Conservation (phyloP, 208 protist genomes). For the Trypanosoma congolense region DNA sequence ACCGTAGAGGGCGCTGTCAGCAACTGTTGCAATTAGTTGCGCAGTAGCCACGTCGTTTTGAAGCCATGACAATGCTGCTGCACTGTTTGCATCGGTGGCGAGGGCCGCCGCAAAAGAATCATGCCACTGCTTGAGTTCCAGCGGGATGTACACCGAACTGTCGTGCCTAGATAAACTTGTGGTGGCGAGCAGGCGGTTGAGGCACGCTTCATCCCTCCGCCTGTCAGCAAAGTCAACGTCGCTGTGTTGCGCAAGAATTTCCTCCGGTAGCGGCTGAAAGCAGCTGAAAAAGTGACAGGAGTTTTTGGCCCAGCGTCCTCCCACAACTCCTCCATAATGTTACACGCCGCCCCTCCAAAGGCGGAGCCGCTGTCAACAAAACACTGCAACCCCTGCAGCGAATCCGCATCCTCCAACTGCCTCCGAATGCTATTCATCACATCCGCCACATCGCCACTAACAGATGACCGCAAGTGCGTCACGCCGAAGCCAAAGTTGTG, state of each 20-base stretch:
- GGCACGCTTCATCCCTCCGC: constrained; percentile 41
- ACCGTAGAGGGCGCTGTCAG: constrained; percentile 72
- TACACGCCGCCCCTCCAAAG: constrained; percentile 66
- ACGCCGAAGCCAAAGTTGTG: constrained; percentile 79
- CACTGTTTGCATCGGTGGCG: neutral
- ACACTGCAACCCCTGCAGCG: constrained; percentile 64
- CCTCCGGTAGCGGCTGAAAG: constrained; percentile 46
- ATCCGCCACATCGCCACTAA: constrained; percentile 9
- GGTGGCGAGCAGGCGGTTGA: constrained; percentile 72
- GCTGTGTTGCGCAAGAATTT: constrained; percentile 5
- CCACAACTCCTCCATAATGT: constrained; percentile 61
- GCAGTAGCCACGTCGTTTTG: constrained; percentile 66
- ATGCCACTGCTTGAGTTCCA: constrained; percentile 54
- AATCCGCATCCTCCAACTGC: constrained; percentile 62
- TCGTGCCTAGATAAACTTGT: constrained; percentile 41
- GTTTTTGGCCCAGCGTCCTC: constrained; percentile 63
- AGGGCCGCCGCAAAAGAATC: constrained; percentile 33
- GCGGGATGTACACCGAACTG: constrained; percentile 59
- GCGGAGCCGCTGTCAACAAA: constrained; percentile 74
- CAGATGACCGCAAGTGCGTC: constrained; percentile 21
- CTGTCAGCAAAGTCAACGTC: constrained; percentile 49
- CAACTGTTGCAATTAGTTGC: constrained; percentile 62
- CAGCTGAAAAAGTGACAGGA: constrained; percentile 38
- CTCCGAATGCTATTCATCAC: constrained; percentile 43
- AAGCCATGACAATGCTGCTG: constrained; percentile 32